phyloP scores from a whole-genome alignment of 257 asterid genomes.

The Solanum etuberosum region DNA sequence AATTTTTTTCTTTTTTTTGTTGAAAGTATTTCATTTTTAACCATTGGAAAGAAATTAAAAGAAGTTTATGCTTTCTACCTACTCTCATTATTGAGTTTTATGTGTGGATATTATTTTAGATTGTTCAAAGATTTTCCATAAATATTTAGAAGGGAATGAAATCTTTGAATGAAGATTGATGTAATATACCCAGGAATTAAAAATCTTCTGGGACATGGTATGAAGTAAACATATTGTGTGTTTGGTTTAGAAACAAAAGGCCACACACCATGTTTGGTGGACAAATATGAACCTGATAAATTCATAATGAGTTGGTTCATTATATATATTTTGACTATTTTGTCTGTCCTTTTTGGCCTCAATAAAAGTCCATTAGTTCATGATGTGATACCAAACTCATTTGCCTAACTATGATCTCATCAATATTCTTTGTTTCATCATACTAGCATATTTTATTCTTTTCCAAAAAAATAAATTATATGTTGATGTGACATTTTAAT shows the following conservation, averaged over 20 bases:
- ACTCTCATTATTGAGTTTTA: background rate
- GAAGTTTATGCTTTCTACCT: background rate
- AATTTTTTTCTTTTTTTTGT: no score
- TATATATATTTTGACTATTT: background rate
- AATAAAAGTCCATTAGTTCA: background rate
- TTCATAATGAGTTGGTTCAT: background rate
- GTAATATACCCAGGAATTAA: background rate
- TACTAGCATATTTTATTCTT: background rate
- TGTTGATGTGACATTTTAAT: no score
- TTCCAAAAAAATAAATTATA: no score
- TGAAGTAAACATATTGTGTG: conserved; percentile 1
- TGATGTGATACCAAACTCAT: background rate
- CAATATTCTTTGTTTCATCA: background rate
- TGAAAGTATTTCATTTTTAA: background rate
- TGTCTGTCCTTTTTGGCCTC: background rate
- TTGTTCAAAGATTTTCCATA: background rate
- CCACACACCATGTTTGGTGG: conserved; percentile 8
- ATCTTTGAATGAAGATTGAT: background rate
- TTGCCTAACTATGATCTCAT: background rate
- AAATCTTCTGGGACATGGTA: background rate
- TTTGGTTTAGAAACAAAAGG: conserved; percentile 7
- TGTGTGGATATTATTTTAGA: background rate
- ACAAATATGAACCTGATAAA: background rate
- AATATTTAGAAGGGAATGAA: background rate
- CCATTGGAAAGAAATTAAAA: background rate